phyloP scores from a whole-genome alignment of 306 rosid species.

The Dryas drummondii region DNA sequence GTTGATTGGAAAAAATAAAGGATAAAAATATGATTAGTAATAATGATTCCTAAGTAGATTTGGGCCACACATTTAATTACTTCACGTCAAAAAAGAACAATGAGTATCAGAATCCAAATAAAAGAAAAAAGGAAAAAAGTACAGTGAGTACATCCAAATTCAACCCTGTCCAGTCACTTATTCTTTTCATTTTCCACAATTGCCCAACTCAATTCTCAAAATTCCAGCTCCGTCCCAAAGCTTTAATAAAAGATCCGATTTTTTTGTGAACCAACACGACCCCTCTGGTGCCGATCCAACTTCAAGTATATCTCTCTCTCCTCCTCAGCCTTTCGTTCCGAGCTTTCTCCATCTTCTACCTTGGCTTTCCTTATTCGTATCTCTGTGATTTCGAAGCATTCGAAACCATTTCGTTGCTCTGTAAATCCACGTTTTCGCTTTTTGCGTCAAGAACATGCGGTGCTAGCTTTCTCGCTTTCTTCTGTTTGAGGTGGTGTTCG shows the following conservation, averaged over 20 bases:
- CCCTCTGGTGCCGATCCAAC: not conserved
- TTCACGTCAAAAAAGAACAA: too few relatives aligned
- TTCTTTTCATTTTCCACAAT: not conserved
- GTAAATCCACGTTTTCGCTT: not conserved
- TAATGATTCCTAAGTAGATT: too few relatives aligned
- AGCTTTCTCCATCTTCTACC: not conserved
- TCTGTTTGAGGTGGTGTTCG: slow-evolving; percentile 19
- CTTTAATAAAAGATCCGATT: slow-evolving; percentile 7
- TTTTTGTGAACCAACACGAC: slow-evolving; percentile 1
- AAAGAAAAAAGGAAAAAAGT: too few relatives aligned
- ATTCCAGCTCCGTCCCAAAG: slow-evolving; percentile 9
- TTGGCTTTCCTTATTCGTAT: not conserved
- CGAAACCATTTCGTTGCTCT: not conserved
- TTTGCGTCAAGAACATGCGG: not conserved
- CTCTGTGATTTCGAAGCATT: not conserved
- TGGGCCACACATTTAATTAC: too few relatives aligned
- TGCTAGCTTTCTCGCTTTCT: not conserved
- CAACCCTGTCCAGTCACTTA: not conserved
- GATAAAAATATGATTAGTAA: too few relatives aligned
- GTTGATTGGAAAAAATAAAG: too few relatives aligned
- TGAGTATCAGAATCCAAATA: too few relatives aligned
- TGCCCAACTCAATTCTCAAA: not conserved
- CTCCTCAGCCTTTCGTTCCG: not conserved
- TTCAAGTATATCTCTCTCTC: not conserved
- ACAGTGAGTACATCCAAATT: too few relatives aligned